Base-by-base conservation (phyloP, 192 early-diverging fungal genomes). In the Ambispora gerdemannii region DNA sequence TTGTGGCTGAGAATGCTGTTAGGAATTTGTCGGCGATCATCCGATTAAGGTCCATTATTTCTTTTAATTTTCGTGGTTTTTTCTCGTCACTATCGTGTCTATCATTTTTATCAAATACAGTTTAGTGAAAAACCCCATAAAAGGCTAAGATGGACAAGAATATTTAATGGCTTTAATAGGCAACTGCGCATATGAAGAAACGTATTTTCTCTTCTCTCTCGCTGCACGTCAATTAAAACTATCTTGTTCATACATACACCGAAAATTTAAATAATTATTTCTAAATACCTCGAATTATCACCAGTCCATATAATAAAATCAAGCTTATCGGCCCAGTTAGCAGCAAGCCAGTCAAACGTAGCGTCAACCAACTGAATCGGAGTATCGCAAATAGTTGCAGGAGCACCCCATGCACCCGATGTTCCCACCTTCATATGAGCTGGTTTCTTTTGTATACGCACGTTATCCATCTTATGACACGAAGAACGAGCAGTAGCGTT, bases 281-380 rank as follows among this genome's bases (percentile, higher is more conserved):
- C 53, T 55, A n/a, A n/a, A n/a, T 77, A 87, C 85, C 85, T 75
- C 17, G 86, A 84, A 81, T 88, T 90, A 74, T 92, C 90, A 28
- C 90, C 90, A 2, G 90, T 92, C 87, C 88, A 92, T 25, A 87
- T 67, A 2, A 92, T 80, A 86, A 92, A 92, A 74, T 92, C 90
- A 30, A 89, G 72, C 13, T 74, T 70, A 50, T 76, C 73, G 25
- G 75, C 81, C 76, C 82, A 76, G 33, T 81, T 72, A 32, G 77
- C 74, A 43, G 74, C 80, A 32, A 92, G 73, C 71, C 82, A 83
- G 2, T 87, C 81, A 62, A 86, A 76, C 0, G 87, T 90, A 4
- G 84, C 83, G 28, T 88, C 78, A 15, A 86, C 75, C 47, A 92
- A 74, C 0, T 74, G 56, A 0, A 84, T 27, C 0, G 90, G 85